Conservation (phyloP, 1,284 basidiomycete genomes). For the Ustilago lituana region DNA sequence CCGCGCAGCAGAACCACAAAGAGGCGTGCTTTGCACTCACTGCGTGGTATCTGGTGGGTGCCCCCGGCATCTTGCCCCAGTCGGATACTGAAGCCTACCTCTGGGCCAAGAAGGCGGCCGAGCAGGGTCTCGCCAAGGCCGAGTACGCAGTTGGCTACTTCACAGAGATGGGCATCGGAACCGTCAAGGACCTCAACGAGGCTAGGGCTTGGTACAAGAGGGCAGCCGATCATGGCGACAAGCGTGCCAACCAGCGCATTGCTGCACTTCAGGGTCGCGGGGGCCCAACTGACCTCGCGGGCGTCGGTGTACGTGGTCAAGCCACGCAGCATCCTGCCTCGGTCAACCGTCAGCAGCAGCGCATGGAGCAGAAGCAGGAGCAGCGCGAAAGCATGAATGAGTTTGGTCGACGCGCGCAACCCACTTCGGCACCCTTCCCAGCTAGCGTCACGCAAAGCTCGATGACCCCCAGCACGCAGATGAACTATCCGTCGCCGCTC, state of each 20-base stretch:
- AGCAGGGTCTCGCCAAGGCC: slow-evolving; percentile 66
- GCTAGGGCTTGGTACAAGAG: slow-evolving; percentile 85
- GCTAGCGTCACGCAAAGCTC: slow-evolving; percentile 46
- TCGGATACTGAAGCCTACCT: slow-evolving; percentile 94
- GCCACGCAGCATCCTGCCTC: slow-evolving; percentile 4
- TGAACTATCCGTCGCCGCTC: slow-evolving; percentile 60
- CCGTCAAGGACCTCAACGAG: slow-evolving; percentile 67
- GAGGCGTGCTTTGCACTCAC: slow-evolving; percentile 98
- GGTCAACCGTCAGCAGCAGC: slow-evolving; percentile 40
- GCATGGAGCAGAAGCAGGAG: slow-evolving; percentile 37
- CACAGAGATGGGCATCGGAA: slow-evolving; percentile 74
- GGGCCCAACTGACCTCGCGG: slow-evolving; percentile 35
- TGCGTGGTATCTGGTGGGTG: slow-evolving; percentile 98
- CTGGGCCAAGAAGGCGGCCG: slow-evolving; percentile 67
- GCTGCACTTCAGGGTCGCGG: slow-evolving; percentile 48
- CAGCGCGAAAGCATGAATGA: slow-evolving; percentile 49
- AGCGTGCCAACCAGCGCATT: slow-evolving; percentile 88
- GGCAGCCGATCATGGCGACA: slow-evolving; percentile 93
- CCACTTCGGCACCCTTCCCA: slow-evolving; percentile 64
- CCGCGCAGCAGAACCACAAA: slow-evolving; percentile 91
- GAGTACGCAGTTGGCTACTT: slow-evolving; percentile 96
- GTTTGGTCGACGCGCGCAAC: slow-evolving; percentile 52
- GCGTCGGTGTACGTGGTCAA: slow-evolving; percentile 19
- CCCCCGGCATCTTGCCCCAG: slow-evolving; percentile 94
- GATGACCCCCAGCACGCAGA: slow-evolving; percentile 43